Evolutionary conservation across 805 yeast species (phyloP), one percentile per base, ranked within the genome.

Genomic region (Zygosaccharomyces kombuchaensis): DNA sequence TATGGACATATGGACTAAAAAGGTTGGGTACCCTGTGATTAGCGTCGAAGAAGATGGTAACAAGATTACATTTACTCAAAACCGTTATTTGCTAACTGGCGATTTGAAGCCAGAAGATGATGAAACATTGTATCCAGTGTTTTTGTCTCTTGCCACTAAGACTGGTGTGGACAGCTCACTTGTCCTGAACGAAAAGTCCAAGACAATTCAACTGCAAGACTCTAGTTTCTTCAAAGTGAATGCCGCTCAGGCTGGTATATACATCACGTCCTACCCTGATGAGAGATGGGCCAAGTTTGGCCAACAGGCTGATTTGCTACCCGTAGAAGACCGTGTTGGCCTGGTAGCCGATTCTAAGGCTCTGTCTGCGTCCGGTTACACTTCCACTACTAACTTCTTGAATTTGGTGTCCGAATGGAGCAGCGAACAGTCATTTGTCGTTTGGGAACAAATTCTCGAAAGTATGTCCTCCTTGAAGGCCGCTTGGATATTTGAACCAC

Each of bases 1-100:
- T 34, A 86, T 86, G 93, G 80, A 80, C 58, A 76, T 79, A 48
- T 86, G 95, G 95, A 85, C 89, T 47, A 79, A 80, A 57, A 78
- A 82, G 59, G 77, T 84, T 48, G 95, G 95, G 6, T 86, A 73
- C 71, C 95, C 95, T 21, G 79, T 86, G 12, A 69, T 87, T 40
- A 68, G 77, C 27, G 90, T 85, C 31, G 72, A 75, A 41, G 90
- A 83, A 66, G 70, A 72, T 41, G 72, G 72, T 17, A 68, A 73
- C 40, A 70, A 73, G 40, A 66, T 84, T 44, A 73, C 72, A 16
- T 71, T 86, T 40, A 76, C 80, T 44, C 95, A 86, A 68, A 74
- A 82, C 67, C 78, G 95, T 60, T 86, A 77, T 70, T 75, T 86
- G 52, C 75, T 83, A 32, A 81, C 91, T 34, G 89, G 85, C 44